phyloP scores from a whole-genome alignment of 495 filamentous ascomycete species.

The Durotheca rogersii region DNA sequence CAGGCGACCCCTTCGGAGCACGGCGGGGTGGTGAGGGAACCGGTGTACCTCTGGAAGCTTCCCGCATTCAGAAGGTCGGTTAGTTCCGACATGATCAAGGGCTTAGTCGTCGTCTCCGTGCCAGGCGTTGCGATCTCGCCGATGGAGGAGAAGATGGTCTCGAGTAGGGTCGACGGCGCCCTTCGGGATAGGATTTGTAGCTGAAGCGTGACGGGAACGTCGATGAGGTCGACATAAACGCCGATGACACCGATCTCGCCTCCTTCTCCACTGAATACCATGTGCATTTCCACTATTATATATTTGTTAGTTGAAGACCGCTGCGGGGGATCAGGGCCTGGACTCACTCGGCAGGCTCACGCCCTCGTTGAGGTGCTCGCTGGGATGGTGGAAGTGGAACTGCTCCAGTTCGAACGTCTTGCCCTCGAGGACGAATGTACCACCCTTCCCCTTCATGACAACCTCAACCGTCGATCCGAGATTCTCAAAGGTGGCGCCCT shows the following conservation, averaged over 20 bases:
- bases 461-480: conserved; percentile 62
- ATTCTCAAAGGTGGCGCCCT: conserved; percentile 57
- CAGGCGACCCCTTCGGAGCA: conserved; percentile 63
- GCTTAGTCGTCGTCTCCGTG: conserved; percentile 53
- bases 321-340: background rate
- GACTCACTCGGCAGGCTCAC: conserved; percentile 45
- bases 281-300: conserved; percentile 63
- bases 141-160: conserved; percentile 54
- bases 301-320: conserved; percentile 11
- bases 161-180: conserved; percentile 51
- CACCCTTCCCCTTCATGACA: conserved; percentile 42
- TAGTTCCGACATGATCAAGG: conserved; percentile 58
- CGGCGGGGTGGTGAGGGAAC: conserved; percentile 69
- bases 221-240: conserved; percentile 59
- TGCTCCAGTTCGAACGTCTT: conserved; percentile 57
- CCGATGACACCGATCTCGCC: conserved; percentile 57
- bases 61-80: conserved; percentile 50
- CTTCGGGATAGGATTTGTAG: conserved; percentile 14
- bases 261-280: conserved; percentile 56
- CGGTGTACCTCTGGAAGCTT: conserved; percentile 56
- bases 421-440: conserved; percentile 45
- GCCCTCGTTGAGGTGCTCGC: conserved; percentile 60
- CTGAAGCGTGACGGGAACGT: conserved; percentile 16
- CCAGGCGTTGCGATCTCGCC: conserved; percentile 56
- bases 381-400: conserved; percentile 71